Evolutionary conservation across 345 rosid species (phyloP), one percentile per base, ranked within the genome.

Genomic region (Dipteronia sinensis): DNA sequence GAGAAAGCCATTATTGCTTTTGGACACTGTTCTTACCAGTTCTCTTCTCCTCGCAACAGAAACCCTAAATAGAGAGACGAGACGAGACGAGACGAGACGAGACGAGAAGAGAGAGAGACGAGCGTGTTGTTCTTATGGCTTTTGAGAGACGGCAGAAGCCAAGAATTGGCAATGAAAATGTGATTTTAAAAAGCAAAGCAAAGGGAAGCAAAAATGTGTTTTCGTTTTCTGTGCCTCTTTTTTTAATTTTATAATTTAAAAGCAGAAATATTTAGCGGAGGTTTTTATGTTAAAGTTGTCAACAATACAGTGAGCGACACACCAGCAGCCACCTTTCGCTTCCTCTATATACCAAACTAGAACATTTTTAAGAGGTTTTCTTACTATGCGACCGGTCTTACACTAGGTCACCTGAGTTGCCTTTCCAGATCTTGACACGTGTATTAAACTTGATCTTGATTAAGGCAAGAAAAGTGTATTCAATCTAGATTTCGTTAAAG

Each of bases 1-100:
- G 97, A 88, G 82, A 83, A 82, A 6, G 97, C 93, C 99, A 93
- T 95, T 34, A 34, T 72, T 78, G 34, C 19, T 44, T 3, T 9
- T 11, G 7, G 27, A 17, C 29, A 53, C 53, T 38, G 72, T 31
- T 55, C 67, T 40, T 20, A 12, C 69, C 44, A 25, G 65, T 15
- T 65, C 49, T 70, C 59, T 10, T 62, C 47, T 42, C 62, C 47
- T 42, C 56, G 22, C 79, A 49, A 27, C 69, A 82, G 42, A 74
- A 82, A 72, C 84, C 83, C 84, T 80, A 85, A 76, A 27, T 31
- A 58, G 16, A 15, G 20, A 20, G 38, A 29, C 9, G 40, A 31
- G 51, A 20, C 15, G 64, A 66, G 38, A 29, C 10, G 38, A 31
- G 51, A 20, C 15, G 64, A 66, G 31, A 42, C 12, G 61, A 70